Conservation (phyloP, 1,284 basidiomycete species). For the Cutaneotrichosporon cyanovorans region DNA sequence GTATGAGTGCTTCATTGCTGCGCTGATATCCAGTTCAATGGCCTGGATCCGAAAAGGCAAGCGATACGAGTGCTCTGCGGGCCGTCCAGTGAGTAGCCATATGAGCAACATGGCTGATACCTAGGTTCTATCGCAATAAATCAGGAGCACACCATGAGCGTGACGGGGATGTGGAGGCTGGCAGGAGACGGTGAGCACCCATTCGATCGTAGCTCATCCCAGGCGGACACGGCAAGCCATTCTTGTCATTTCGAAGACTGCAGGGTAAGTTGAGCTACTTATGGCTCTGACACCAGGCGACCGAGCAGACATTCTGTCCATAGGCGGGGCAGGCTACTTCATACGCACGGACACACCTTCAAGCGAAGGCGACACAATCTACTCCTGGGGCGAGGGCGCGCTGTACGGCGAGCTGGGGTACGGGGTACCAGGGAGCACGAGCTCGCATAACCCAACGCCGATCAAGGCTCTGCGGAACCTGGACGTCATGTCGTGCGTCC, state of each 20-base stretch:
- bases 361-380: background rate
- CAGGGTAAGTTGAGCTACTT: constrained; percentile 1
- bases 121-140: constrained; percentile 70
- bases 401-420: constrained; percentile 59
- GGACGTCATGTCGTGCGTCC: constrained; percentile 64
- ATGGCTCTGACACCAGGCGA: constrained; percentile 26
- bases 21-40: constrained; percentile 57
- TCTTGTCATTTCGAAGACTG: constrained; percentile 57
- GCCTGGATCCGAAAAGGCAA: constrained; percentile 50
- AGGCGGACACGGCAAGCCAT: constrained; percentile 73
- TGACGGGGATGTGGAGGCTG: constrained; percentile 68
- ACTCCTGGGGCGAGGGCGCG: constrained; percentile 14
- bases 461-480: constrained; percentile 66
- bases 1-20: too few species aligned
- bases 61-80: constrained; percentile 67
- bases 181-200: constrained; percentile 67
- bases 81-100: constrained; percentile 53
- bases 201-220: background rate
- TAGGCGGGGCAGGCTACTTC: constrained; percentile 48
- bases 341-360: too few species aligned
- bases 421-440: constrained; percentile 47
- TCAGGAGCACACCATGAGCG: constrained; percentile 62
- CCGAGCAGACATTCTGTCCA: constrained; percentile 65
- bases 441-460: constrained; percentile 56
- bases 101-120: background rate